Conservation (phyloP, 345 rosid species). For the Salix exigua region DNA sequence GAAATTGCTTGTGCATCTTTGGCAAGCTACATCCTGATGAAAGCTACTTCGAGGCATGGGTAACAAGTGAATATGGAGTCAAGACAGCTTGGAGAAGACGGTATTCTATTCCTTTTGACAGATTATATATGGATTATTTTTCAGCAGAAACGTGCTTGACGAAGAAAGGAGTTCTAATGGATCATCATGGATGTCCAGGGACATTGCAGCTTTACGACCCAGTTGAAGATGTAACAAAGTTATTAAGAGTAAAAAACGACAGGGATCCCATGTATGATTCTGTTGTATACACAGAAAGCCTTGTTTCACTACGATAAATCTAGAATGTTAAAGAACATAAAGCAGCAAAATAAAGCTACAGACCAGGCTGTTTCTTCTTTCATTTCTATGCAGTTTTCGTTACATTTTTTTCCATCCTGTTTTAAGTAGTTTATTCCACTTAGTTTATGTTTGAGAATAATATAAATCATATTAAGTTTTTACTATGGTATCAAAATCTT, state of each 20-base stretch:
- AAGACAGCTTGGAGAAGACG: conserved; percentile 25
- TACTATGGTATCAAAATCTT: no score
- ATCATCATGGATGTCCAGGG: neutral
- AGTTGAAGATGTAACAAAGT: neutral
- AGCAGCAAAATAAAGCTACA: neutral
- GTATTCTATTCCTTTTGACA: conserved; percentile 17
- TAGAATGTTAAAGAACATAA: neutral
- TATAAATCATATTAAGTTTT: no score
- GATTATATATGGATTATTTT: neutral
- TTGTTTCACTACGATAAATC: neutral
- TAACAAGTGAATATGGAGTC: conserved; percentile 26
- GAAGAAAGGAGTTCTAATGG: conserved; percentile 20
- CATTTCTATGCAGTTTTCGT: neutral
- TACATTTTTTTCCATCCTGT: neutral
- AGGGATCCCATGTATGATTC: neutral
- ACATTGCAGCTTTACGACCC: neutral
- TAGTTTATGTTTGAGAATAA: no score
- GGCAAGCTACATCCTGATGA: conserved; percentile 6
- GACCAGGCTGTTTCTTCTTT: neutral
- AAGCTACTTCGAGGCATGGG: conserved; percentile 28
- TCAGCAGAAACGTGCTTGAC: conserved; percentile 22
- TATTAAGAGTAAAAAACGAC: neutral
- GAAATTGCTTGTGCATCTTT: conserved; percentile 28
- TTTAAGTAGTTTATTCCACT: neutral
- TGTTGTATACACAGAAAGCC: neutral